phyloP scores from a whole-genome alignment of 495 filamentous ascomycete genomes.

The Trichoderma orchidacearum region DNA sequence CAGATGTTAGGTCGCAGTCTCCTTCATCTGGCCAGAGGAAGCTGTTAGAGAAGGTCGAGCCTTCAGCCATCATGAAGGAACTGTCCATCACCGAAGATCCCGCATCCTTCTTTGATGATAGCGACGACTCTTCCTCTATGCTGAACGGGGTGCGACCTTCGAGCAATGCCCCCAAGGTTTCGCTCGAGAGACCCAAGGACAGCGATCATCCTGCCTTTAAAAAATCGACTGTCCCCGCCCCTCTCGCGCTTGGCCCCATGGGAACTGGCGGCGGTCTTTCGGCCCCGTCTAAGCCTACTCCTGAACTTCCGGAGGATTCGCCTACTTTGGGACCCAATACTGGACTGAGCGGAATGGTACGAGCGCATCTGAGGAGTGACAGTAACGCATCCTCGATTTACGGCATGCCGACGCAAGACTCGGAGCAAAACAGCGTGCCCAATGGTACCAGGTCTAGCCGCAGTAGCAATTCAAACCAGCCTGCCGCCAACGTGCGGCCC shows the following conservation, averaged over 20 bases:
- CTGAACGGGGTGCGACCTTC: slow-evolving; percentile 6
- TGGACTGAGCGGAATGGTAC: slow-evolving; percentile 70
- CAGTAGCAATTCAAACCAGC: not conserved
- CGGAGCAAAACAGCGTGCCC: slow-evolving; percentile 2
- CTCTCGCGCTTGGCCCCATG: slow-evolving; percentile 16
- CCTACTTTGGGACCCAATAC: slow-evolving; percentile 60
- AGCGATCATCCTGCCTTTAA: slow-evolving; percentile 32
- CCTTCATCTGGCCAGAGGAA: slow-evolving; percentile 2
- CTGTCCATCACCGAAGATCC: not conserved
- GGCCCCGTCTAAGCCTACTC: slow-evolving; percentile 9
- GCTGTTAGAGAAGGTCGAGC: slow-evolving; percentile 8
- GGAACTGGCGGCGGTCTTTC: slow-evolving; percentile 10
- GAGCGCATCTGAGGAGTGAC: slow-evolving; percentile 69
- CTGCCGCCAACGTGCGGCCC: not conserved
- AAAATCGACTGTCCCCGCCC: slow-evolving; percentile 19
- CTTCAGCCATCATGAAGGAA: not conserved
- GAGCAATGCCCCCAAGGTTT: slow-evolving; percentile 8
- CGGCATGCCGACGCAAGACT: slow-evolving; percentile 16
- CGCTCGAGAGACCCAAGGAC: slow-evolving; percentile 25
- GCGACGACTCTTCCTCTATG: slow-evolving; percentile 14
- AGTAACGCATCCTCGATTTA: slow-evolving; percentile 74
- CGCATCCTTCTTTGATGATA: slow-evolving; percentile 6
- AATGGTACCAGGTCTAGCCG: not conserved
- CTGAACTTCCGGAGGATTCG: slow-evolving; percentile 43
- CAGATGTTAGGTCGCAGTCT: not conserved